Percentiles rank a stretch among this genome's conserved stretches.
Evolutionary conservation across 495 filamentous ascomycete genomes (phyloP).

Genomic region (Podospora didyma): DNA sequence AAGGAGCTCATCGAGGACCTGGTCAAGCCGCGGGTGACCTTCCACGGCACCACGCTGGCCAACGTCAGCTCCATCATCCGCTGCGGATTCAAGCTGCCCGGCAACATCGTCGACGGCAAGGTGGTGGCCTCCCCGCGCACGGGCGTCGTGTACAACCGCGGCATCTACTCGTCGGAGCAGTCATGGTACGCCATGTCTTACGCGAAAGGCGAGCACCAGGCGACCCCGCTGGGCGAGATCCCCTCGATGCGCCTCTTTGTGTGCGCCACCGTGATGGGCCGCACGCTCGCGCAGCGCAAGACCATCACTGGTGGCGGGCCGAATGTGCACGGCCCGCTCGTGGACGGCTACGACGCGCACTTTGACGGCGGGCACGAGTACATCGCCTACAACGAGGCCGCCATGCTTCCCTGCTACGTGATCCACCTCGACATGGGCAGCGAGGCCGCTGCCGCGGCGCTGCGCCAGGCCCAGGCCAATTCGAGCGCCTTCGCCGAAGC

Average conservation of each 20-base stretch:
- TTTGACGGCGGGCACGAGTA: constrained; percentile 2
- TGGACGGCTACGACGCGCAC: neutral
- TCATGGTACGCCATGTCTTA: constrained; percentile 1
- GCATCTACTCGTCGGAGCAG: neutral
- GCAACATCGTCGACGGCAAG: neutral
- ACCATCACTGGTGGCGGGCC: neutral
- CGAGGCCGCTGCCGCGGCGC: neutral
- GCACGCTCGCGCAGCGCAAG: neutral
- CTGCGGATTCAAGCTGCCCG: neutral
- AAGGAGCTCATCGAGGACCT: neutral
- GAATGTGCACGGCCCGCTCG: constrained; percentile 1
- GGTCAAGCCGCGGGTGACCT: constrained; percentile 4
- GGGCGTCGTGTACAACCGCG: neutral
- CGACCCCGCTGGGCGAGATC: neutral
- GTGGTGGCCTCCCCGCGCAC: constrained; percentile 1
- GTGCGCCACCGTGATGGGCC: constrained; percentile 4
- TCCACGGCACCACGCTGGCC: neutral
- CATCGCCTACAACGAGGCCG: neutral
- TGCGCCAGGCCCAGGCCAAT: neutral
- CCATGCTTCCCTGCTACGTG: constrained; percentile 3
- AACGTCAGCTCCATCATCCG: neutral
- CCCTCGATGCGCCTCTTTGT: constrained; percentile 2
- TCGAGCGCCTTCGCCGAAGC: neutral
- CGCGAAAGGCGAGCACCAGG: neutral
- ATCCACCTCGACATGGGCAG: neutral